These are phyloP conservation scores for Acanthamoeba healyi DNA, from an alignment of 208 protist species.

Conservation along the genomic window DNA sequence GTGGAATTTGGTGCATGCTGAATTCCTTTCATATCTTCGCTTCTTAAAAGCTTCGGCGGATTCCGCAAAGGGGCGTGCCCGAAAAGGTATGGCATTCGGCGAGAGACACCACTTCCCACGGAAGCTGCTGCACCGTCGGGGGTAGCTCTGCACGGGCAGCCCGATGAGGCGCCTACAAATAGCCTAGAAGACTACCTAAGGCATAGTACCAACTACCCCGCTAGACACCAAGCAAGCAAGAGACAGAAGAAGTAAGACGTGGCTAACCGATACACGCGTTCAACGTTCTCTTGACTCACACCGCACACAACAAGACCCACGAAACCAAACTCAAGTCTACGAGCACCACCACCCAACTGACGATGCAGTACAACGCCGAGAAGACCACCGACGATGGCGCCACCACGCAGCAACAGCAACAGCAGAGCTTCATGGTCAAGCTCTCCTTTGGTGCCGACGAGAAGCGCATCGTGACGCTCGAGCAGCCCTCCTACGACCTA, in stretches of 20 bases:
- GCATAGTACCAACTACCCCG: neutral
- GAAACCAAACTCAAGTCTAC: neutral
- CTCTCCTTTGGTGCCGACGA: neutral
- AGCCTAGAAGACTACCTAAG: no score
- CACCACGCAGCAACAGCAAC: constrained; percentile 5
- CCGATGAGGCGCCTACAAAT: no score
- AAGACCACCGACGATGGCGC: no score
- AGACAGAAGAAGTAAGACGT: constrained; percentile 64
- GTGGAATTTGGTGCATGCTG: no score
- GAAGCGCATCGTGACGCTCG: neutral
- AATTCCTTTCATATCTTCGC: no score
- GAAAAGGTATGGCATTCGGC: no score
- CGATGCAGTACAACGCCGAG: neutral
- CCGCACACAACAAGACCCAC: neutral
- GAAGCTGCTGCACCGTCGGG: no score
- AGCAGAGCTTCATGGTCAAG: constrained; percentile 22
- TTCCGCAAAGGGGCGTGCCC: no score
- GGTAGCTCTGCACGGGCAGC: no score
- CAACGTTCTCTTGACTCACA: neutral
- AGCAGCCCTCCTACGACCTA: neutral
- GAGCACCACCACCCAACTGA: constrained; percentile 5
- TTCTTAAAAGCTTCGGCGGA: no score
- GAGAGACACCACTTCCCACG: no score
- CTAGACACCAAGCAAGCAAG: neutral
- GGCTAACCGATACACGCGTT: constrained; percentile 74